A percentile compares a stretch with the other conserved stretches of the same genome.
These are phyloP conservation scores for Apiosordaria backusii DNA, from an alignment of 495 filamentous ascomycete genomes.

Conservation along the genomic window DNA sequence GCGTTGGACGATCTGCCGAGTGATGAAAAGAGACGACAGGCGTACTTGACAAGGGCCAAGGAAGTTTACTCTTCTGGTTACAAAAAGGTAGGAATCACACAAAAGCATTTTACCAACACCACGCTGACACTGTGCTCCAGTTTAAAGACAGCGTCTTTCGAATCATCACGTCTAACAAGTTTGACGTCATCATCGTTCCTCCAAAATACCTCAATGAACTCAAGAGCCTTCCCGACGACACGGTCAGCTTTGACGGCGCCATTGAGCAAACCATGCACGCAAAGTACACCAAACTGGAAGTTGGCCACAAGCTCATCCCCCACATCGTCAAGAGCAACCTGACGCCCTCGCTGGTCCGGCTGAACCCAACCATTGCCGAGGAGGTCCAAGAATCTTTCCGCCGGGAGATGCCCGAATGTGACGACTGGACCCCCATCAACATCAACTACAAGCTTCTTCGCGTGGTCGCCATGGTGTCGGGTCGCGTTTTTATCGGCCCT, in stretches of 20 bases:
- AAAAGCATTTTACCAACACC: neutral
- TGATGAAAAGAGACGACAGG: conserved; percentile 34
- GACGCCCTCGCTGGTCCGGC: conserved; percentile 26
- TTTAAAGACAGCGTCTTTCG: conserved; percentile 37
- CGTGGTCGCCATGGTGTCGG: conserved; percentile 55
- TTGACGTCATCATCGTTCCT: conserved; percentile 33
- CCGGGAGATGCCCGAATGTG: conserved; percentile 28
- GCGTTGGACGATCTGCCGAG: conserved; percentile 31
- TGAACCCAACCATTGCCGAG: conserved; percentile 27
- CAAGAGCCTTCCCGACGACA: conserved; percentile 36
- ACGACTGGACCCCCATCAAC: conserved; percentile 42
- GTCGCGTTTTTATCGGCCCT: conserved; percentile 56
- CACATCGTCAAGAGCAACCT: conserved; percentile 29
- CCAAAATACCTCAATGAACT: conserved; percentile 35
- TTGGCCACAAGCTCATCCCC: conserved; percentile 15
- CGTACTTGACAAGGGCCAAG: conserved; percentile 24
- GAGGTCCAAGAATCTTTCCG: conserved; percentile 27
- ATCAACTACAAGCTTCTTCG: conserved; percentile 40
- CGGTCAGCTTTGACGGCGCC: conserved; percentile 35
- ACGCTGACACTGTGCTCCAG: conserved; percentile 10
- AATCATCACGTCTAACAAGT: conserved; percentile 28
- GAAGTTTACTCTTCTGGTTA: conserved; percentile 36
- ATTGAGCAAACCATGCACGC: conserved; percentile 27
- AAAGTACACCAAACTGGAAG: conserved; percentile 28
- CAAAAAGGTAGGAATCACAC: conserved; percentile 20